Evolutionary conservation across 2,329 filamentous ascomycete species (phyloP), one percentile per base, ranked within the genome.

Genomic region (Colletotrichum theobromicola): DNA sequence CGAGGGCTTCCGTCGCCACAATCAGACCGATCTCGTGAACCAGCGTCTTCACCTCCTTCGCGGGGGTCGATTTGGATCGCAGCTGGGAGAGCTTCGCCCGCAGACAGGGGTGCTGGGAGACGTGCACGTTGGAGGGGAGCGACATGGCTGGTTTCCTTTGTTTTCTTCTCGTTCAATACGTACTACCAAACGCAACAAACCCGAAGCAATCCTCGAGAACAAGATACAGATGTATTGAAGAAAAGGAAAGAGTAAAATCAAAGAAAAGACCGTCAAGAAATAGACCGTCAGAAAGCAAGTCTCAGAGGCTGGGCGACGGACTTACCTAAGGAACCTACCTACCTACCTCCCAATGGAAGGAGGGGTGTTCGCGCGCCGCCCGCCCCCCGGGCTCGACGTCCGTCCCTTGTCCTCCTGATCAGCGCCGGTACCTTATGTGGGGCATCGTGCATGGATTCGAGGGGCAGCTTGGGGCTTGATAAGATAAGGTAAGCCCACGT

Each of bases 11-110:
- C 76, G 93, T 94, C 60, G 92, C 94, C 24, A 98, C 86, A 75
- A 98, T 94, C 50, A 95, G 88, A 9, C 94, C 87, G 76, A 98
- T 97, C 77, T 98, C 96, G 82, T 98, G 92, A 75, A 98, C 91
- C 63, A 98, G 88, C 9, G 90, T 85, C 84, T 96, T 95, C 78
- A 95, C 95, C 70, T 98, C 94, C 74, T 92, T 90, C 5, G 94
- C 89, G 74, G 88, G 90, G 65, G 94, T 92, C 55, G 87, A 88
- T 71, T 91, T 88, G 53, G 94, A 97, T 75, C 96, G 93, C 61
- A 98, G 91, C 86, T 97, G 94, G 78, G 94, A 96, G 80, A 98
- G 92, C 88, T 98, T 98, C 79, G 94, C 95, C 79, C 90, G 89
- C 55, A 98, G 89, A 84, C 95, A 98, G 42, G 96, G 96, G 84